A percentile compares a stretch with the other conserved stretches of the same genome.
These are phyloP conservation scores for Lasiosphaeris hirsuta DNA, from an alignment of 495 filamentous ascomycete species.

Conservation along the genomic window DNA sequence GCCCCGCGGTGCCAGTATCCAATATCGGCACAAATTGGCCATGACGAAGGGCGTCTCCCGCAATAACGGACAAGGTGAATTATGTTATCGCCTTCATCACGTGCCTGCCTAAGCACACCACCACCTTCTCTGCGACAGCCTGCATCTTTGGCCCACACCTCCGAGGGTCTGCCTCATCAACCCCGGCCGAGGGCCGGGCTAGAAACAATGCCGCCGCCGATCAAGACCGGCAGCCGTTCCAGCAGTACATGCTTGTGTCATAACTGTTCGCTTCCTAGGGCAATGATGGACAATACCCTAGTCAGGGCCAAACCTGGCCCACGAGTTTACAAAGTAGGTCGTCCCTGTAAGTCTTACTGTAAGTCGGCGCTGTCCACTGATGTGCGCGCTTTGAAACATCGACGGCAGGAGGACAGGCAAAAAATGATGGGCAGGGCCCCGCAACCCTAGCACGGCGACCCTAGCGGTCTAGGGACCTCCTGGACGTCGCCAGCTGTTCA, in stretches of 20 bases:
- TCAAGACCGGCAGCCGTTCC: conserved; percentile 1
- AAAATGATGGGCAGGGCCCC: no score
- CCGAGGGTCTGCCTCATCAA: neutral
- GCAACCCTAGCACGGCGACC: no score
- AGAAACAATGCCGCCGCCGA: neutral
- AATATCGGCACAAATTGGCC: neutral
- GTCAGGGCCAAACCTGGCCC: conserved; percentile 17
- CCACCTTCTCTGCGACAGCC: no score
- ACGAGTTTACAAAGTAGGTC: neutral
- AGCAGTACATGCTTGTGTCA: conserved; percentile 10
- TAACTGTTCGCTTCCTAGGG: conserved; percentile 16
- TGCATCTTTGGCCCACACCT: no score
- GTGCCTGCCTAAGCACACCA: no score
- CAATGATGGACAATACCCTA: conserved; percentile 20
- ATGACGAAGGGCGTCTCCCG: no score
- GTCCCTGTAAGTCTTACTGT: neutral
- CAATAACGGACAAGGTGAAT: no score
- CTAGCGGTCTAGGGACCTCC: no score
- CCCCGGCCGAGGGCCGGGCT: neutral
- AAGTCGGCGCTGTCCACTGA: neutral
- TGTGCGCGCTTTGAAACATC: neutral
- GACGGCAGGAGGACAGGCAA: no score
- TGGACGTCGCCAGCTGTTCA: no score
- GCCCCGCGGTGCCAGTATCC: neutral
- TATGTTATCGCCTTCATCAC: no score